Percentiles rank a stretch among this genome's conserved stretches.
These are phyloP conservation scores for Diaporthe humulicola DNA, from an alignment of 2,329 filamentous ascomycete genomes.

Conservation along the genomic window DNA sequence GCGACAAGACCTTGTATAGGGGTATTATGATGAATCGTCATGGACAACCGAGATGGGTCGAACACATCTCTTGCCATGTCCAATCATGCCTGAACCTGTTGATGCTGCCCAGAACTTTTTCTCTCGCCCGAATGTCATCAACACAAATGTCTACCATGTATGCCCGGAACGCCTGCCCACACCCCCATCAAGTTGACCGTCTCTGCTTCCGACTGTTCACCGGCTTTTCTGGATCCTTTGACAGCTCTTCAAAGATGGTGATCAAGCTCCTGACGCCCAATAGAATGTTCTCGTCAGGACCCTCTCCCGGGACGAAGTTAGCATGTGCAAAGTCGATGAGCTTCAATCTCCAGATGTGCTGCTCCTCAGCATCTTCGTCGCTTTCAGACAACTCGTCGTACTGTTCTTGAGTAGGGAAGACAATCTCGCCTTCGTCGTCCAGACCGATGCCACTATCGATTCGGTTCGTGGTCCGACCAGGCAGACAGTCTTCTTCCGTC, in stretches of 20 bases:
- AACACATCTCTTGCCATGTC: slow-evolving; percentile 29
- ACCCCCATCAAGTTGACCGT: slow-evolving; percentile 26
- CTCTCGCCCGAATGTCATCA: slow-evolving; percentile 38
- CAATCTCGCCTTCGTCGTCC: slow-evolving; percentile 54
- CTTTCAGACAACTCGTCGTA: slow-evolving; percentile 59
- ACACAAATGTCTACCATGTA: slow-evolving; percentile 30
- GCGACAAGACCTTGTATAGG: slow-evolving; percentile 36
- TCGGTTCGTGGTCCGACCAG: slow-evolving; percentile 56
- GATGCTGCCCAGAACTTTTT: slow-evolving; percentile 39
- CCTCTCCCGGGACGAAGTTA: slow-evolving; percentile 82
- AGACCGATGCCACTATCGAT: slow-evolving; percentile 70
- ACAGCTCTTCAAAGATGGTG: slow-evolving; percentile 78
- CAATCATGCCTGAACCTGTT: slow-evolving; percentile 38
- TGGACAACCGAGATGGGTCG: slow-evolving; percentile 28
- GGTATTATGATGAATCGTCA: slow-evolving; percentile 39
- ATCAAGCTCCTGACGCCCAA: slow-evolving; percentile 79
- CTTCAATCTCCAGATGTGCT: slow-evolving; percentile 82
- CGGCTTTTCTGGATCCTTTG: slow-evolving; percentile 42
- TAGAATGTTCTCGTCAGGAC: slow-evolving; percentile 87
- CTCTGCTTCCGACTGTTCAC: slow-evolving; percentile 4
- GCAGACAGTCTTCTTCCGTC: slow-evolving; percentile 43
- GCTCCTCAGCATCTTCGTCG: slow-evolving; percentile 68
- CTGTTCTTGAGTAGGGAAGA: slow-evolving; percentile 42
- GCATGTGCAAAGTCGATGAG: slow-evolving; percentile 99
- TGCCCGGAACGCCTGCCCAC: slow-evolving; percentile 31